Percentiles rank a stretch among this genome's conserved stretches.
phyloP scores from a whole-genome alignment of 2,329 filamentous ascomycete genomes.

The Aspergillus costaricaensis region DNA sequence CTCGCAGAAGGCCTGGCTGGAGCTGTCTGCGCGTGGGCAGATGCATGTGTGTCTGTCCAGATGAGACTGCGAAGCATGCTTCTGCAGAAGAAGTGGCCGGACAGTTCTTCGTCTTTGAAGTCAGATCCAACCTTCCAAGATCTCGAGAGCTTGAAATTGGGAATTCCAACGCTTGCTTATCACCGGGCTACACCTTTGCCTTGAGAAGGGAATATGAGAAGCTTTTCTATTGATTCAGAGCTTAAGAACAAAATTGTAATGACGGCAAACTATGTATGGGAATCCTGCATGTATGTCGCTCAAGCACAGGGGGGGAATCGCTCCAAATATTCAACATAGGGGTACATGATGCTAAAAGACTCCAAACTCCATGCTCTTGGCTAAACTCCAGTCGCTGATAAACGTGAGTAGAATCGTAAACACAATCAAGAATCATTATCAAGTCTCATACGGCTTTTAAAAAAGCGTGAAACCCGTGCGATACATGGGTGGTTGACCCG shows the following conservation, averaged over 20 bases:
- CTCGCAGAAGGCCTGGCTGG: constrained; percentile 45
- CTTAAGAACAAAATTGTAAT: background rate
- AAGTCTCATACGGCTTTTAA: constrained; percentile 5
- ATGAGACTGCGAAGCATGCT: constrained; percentile 39
- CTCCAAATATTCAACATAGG: background rate
- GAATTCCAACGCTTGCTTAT: constrained; percentile 34
- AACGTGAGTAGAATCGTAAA: background rate
- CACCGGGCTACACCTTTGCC: constrained; percentile 29
- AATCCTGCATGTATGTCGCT: background rate
- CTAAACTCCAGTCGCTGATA: background rate
- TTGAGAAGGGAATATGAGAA: background rate
- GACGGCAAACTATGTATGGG: background rate
- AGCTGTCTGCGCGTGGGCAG: constrained; percentile 45
- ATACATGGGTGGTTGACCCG: constrained; percentile 28
- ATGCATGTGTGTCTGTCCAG: constrained; percentile 39
- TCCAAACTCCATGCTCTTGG: constrained; percentile 14
- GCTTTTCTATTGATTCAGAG: background rate
- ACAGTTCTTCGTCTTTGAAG: constrained; percentile 7
- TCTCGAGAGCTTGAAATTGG: constrained; percentile 26
- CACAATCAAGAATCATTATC: background rate
- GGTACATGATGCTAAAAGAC: background rate
- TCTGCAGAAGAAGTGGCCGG: constrained; percentile 17
- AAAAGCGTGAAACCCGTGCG: constrained; percentile 27
- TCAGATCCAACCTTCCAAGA: constrained; percentile 26
- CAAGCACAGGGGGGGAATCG: background rate